Conservation (phyloP, 495 filamentous ascomycete species). For the Podospora australis region DNA sequence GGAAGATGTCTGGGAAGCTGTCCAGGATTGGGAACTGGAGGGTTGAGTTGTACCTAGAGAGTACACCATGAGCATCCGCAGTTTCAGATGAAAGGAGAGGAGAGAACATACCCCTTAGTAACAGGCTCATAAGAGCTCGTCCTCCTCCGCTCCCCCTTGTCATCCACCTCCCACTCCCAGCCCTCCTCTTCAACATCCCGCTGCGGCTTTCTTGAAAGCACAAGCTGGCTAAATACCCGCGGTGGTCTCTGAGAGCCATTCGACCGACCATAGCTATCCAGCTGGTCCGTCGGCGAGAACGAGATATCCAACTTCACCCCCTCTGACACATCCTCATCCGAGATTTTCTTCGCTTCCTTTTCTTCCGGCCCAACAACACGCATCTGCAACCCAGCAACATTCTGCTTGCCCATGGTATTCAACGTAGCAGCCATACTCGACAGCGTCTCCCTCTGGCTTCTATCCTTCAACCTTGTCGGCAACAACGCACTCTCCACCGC, state of each 20-base stretch:
- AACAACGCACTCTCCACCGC: constrained; percentile 77
- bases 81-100: too few relatives aligned
- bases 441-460: constrained; percentile 43
- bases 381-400: constrained; percentile 67
- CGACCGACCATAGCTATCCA: constrained; percentile 11
- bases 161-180: constrained; percentile 10
- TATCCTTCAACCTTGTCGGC: constrained; percentile 61
- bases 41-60: constrained; percentile 36
- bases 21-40: constrained; percentile 72
- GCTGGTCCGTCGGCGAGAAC: constrained; percentile 22
- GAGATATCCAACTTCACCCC: constrained; percentile 20
- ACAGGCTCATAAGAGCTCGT: constrained; percentile 19
- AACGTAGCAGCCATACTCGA: constrained; percentile 63
- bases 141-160: constrained; percentile 10
- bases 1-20: constrained; percentile 72
- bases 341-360: constrained; percentile 11
- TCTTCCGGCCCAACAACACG: constrained; percentile 24
- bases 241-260: constrained; percentile 11
- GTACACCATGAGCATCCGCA: too few relatives aligned
- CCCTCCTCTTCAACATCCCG: constrained; percentile 14
- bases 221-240: constrained; percentile 26
- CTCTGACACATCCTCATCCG: constrained; percentile 17
- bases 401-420: constrained; percentile 72
- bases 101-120: constrained; percentile 15
- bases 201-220: constrained; percentile 14